A percentile compares a stretch with the other conserved stretches of the same genome.
Evolutionary conservation across 345 rosid genomes (phyloP).

Genomic region (Acer campestre): DNA sequence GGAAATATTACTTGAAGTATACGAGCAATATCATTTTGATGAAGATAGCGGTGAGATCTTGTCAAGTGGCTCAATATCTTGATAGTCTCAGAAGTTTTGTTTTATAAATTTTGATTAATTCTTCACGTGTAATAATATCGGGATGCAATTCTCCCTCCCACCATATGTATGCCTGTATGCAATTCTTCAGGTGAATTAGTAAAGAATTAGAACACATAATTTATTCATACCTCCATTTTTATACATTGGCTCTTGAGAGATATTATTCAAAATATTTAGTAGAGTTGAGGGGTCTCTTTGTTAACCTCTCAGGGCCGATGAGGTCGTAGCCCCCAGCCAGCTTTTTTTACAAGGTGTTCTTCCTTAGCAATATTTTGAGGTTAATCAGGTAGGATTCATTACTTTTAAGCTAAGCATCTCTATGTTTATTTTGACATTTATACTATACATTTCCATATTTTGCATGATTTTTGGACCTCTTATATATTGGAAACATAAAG

Average conservation of each 20-base stretch:
- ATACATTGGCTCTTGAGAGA: background rate
- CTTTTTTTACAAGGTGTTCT: background rate
- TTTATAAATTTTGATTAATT: slow-evolving; percentile 12
- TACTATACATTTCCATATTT: background rate
- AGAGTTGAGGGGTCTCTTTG: background rate
- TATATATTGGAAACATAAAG: background rate
- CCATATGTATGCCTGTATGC: background rate
- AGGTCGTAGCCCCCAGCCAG: background rate
- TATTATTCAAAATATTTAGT: background rate
- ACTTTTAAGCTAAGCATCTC: background rate
- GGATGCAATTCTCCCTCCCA: slow-evolving; percentile 20
- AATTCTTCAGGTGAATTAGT: too few species aligned
- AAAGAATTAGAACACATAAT: background rate
- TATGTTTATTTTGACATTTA: background rate
- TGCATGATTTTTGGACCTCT: background rate
- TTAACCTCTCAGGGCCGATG: background rate
- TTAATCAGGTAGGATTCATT: background rate
- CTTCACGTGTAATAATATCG: slow-evolving; percentile 10
- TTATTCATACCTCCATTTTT: too few species aligned
- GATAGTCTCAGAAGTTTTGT: slow-evolving; percentile 5
- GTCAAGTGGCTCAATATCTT: slow-evolving; percentile 38
- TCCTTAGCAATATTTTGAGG: background rate
- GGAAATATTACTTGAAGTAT: slow-evolving; percentile 61
- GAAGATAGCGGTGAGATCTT: slow-evolving; percentile 45
- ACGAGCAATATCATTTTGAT: slow-evolving; percentile 56